Base-by-base conservation (phyloP, 1,284 basidiomycete species). In the Sporisorium sorghi region DNA sequence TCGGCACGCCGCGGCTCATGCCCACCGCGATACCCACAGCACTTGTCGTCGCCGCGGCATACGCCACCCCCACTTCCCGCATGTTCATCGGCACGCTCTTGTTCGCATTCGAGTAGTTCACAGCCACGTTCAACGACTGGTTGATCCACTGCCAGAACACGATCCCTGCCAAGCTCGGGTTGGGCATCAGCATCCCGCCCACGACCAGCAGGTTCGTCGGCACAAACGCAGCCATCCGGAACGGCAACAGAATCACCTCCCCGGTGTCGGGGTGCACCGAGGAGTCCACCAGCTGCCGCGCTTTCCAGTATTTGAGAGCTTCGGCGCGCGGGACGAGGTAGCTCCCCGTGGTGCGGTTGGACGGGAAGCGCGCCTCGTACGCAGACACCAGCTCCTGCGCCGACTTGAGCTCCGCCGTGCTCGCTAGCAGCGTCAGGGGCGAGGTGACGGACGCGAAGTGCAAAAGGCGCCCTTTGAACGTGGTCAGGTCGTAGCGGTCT, bases 61-160 rank as follows among this genome's bases (percentile, higher is more conserved):
- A 88, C 5, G 88, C 87, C 12, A 84, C 81, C 7, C 83, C 85
- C 17, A 87, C 80, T 69, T 87, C 87, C 58, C 83, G 77, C 51
- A 85, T 85, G 19, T 85, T 84, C 85, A 87, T 86, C 40, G 85
- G 82, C 55, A 86, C 86, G 8, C 83, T 83, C 73, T 87, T 87
- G 81, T 87, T 87, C 35, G 86, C 86, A 67, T 87, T 87, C 50
- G 80, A 80, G 76, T 85, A 86, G 70, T 86, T 73, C 24, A 73
- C 68, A 11, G 69, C 66, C 3, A 75, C 71, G 33, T 73, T 88
- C 24, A 88, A 79, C 0, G 85, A 86, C 78, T 88, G 88, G 70
- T 88, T 88, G 7, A 85, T 85, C 86, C 86, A 88, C 76, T 88
- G 88, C 87, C 87, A 88, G 77, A 87, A 87, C 58, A 88, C 86